These are phyloP conservation scores for Termitomyces heimii DNA, from an alignment of 768 basidiomycete species.

Conservation along the genomic window DNA sequence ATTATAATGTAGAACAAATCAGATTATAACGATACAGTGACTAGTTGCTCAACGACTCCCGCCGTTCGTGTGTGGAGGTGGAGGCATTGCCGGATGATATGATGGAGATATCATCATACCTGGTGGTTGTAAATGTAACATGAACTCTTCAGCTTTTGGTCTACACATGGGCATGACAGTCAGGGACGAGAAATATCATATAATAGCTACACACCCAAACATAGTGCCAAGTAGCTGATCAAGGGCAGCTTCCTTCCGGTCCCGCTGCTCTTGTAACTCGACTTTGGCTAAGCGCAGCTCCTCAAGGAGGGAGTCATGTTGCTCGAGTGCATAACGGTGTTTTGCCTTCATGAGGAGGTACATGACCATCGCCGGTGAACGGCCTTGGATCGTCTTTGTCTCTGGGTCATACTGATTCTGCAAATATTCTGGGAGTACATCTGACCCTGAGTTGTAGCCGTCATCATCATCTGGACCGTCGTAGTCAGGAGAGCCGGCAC, in stretches of 20 bases:
- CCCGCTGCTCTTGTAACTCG: slow-evolving; percentile 46
- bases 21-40: not conserved
- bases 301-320: slow-evolving; percentile 59
- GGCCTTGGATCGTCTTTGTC: slow-evolving; percentile 62
- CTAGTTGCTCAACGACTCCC: slow-evolving; percentile 1
- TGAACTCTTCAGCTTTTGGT: slow-evolving; percentile 20
- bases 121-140: slow-evolving; percentile 13
- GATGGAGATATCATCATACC: slow-evolving; percentile 7
- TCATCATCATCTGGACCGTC: slow-evolving; percentile 28
- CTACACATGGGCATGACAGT: slow-evolving; percentile 5
- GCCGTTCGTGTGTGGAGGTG: slow-evolving; percentile 7
- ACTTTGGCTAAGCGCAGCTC: slow-evolving; percentile 53
- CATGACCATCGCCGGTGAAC: slow-evolving; percentile 64
- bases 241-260: slow-evolving; percentile 57
- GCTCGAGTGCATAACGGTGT: slow-evolving; percentile 58
- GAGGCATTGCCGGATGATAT: not conserved
- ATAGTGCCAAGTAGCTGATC: slow-evolving; percentile 42
- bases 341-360: slow-evolving; percentile 78
- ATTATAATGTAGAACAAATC: not conserved
- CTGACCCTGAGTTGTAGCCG: slow-evolving; percentile 30
- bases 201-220: slow-evolving; percentile 42
- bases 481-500: slow-evolving; percentile 9
- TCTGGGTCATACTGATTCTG: slow-evolving; percentile 42
- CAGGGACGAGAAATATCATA: not conserved
- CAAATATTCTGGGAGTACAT: slow-evolving; percentile 52